A percentile compares a stretch with the other conserved stretches of the same genome.
phyloP scores from a whole-genome alignment of 345 rosid genomes.

The Zanthoxylum bungeanum region DNA sequence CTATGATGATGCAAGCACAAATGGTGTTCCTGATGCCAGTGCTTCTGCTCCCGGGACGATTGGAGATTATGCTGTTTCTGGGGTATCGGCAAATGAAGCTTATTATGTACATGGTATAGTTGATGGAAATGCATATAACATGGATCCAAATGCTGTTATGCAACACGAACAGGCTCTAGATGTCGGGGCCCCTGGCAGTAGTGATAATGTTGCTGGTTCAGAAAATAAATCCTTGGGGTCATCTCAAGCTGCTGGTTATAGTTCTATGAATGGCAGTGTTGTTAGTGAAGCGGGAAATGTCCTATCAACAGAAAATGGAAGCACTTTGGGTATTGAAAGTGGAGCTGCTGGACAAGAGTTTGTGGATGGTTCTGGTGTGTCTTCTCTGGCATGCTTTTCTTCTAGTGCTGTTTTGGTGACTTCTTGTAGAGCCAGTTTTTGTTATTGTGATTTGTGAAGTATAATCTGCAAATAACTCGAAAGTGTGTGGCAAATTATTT shows the following conservation, averaged over 20 bases:
- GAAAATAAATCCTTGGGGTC: conserved; percentile 21
- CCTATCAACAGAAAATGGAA: conserved; percentile 56
- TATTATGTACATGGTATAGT: conserved; percentile 12
- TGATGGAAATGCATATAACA: conserved; percentile 17
- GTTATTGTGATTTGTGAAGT: background rate
- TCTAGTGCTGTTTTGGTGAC: background rate
- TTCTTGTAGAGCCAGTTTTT: background rate
- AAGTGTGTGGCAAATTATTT: background rate
- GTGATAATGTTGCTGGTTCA: conserved; percentile 20
- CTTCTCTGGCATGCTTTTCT: background rate
- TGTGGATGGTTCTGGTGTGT: conserved; percentile 63
- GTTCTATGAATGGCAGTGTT: conserved; percentile 56
- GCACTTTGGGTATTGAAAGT: conserved; percentile 33
- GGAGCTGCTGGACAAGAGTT: conserved; percentile 36
- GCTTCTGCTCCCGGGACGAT: conserved; percentile 30
- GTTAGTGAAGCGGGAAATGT: conserved; percentile 30
- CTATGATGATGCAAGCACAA: conserved; percentile 20
- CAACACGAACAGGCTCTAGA: conserved; percentile 30
- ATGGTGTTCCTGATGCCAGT: conserved; percentile 16
- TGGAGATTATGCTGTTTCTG: conserved; percentile 32
- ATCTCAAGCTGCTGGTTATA: conserved; percentile 29
- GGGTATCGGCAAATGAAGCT: conserved; percentile 23
- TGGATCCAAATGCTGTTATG: conserved; percentile 20
- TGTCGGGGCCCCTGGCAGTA: conserved; percentile 12
- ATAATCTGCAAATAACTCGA: background rate